Conservation (phyloP, 768 basidiomycete species). For the Lactifluus volemus region DNA sequence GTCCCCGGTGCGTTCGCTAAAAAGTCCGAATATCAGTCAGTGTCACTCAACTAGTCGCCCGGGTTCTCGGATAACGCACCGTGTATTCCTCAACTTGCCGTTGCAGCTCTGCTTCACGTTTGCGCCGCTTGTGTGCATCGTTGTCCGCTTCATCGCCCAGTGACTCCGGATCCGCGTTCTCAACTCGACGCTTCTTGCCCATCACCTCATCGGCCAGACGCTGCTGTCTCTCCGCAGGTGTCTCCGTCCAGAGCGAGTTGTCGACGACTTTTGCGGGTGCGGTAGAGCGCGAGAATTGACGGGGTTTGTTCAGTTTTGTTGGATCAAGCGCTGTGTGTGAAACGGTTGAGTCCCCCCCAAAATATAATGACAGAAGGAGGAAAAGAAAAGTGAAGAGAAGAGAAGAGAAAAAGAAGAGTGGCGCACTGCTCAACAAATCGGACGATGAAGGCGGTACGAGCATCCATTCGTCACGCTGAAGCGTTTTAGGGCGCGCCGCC, state of each 20-base stretch:
- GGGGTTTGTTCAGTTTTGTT: slow-evolving; percentile 60
- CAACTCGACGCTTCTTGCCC: slow-evolving; percentile 77
- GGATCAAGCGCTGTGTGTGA: slow-evolving; percentile 65
- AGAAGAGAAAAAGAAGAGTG: neutral
- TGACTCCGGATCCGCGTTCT: slow-evolving; percentile 36
- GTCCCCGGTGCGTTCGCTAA: slow-evolving; percentile 25
- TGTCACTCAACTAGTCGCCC: too few relatives aligned
- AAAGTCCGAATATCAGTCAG: neutral
- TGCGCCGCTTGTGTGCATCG: slow-evolving; percentile 46
- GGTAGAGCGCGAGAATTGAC: slow-evolving; percentile 64
- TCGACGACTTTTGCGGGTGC: slow-evolving; percentile 38
- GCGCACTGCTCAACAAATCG: slow-evolving; percentile 63
- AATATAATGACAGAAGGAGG: too few relatives aligned
- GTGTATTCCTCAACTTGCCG: slow-evolving; percentile 74
- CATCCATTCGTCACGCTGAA: slow-evolving; percentile 97
- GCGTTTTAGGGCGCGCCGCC: slow-evolving; percentile 65
- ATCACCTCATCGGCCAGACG: slow-evolving; percentile 89
- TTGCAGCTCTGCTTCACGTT: slow-evolving; percentile 60
- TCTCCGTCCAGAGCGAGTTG: slow-evolving; percentile 90
- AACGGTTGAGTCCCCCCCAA: neutral
- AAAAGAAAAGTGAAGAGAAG: neutral
- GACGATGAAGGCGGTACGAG: slow-evolving; percentile 82
- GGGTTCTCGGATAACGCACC: slow-evolving; percentile 31
- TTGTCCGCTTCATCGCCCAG: slow-evolving; percentile 28
- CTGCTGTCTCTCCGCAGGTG: slow-evolving; percentile 85